phyloP scores from a whole-genome alignment of 2,329 filamentous ascomycete species.

The Ceratocystis huliohia region DNA sequence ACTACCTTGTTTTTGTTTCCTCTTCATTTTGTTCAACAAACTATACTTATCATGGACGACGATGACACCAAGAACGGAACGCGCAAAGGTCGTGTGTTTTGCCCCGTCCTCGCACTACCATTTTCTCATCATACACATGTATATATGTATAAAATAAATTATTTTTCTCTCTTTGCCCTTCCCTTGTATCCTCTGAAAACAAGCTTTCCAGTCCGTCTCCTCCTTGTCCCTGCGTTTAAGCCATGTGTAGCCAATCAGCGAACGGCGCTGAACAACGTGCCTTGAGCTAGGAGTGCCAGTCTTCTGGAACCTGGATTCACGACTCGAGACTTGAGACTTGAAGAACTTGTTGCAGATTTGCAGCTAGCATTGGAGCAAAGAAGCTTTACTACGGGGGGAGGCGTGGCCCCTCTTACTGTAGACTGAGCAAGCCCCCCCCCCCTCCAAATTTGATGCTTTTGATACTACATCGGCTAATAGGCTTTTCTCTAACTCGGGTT shows the following conservation, averaged over 20 bases:
- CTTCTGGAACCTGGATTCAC: not conserved
- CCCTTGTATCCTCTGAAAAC: not conserved
- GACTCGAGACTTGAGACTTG: not conserved
- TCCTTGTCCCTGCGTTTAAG: slow-evolving; percentile 2
- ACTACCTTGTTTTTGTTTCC: too few species aligned
- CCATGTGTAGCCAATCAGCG: slow-evolving; percentile 14
- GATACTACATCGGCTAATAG: not conserved
- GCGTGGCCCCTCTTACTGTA: too few species aligned
- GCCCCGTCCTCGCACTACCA: not conserved
- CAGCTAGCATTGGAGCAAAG: not conserved
- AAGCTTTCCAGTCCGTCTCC: not conserved
- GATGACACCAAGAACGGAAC: too few species aligned
- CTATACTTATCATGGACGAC: too few species aligned
- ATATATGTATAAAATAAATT: not conserved
- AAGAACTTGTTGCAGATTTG: not conserved
- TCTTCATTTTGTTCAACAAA: too few species aligned
- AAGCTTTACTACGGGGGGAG: too few species aligned
- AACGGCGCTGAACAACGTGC: slow-evolving; percentile 19
- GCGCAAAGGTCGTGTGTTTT: not conserved
- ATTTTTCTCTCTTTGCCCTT: not conserved
- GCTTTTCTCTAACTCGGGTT: not conserved
- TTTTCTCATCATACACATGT: not conserved
- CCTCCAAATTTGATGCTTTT: too few species aligned
- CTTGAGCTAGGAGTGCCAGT: not conserved
- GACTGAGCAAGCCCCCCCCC: too few species aligned